Conservation (phyloP, 352 stramenopile species). For the Peronosclerospora sorghi region DNA sequence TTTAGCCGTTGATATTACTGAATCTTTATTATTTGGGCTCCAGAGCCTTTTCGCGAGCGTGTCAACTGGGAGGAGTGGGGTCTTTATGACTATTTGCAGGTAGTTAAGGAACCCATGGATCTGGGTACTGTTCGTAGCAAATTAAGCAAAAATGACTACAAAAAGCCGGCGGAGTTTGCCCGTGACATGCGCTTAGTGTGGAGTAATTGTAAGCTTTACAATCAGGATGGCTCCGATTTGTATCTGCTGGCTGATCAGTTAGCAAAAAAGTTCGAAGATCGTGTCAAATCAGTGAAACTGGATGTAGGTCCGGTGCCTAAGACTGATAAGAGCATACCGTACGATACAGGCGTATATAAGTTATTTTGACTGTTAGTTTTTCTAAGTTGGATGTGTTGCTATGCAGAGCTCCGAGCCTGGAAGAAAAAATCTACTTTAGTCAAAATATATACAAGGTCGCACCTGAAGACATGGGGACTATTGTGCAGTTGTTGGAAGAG, state of each 20-base stretch:
- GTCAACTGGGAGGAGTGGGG: slow-evolving; percentile 86
- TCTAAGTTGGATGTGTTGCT: slow-evolving; percentile 6
- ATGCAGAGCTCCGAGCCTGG: slow-evolving; percentile 52
- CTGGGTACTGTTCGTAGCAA: slow-evolving; percentile 80
- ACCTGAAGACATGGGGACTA: slow-evolving; percentile 50
- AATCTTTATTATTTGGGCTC: not conserved
- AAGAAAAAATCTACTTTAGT: slow-evolving; percentile 80
- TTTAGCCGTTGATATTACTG: not conserved
- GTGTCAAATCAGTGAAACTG: slow-evolving; percentile 72
- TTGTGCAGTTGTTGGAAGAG: slow-evolving; percentile 78
- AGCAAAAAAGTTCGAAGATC: slow-evolving; percentile 83
- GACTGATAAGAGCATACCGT: slow-evolving; percentile 61
- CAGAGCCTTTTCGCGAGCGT: slow-evolving; percentile 76
- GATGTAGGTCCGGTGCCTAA: slow-evolving; percentile 55
- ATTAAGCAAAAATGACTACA: slow-evolving; percentile 75
- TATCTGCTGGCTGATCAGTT: slow-evolving; percentile 79
- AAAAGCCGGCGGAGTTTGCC: slow-evolving; percentile 73
- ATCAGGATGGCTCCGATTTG: slow-evolving; percentile 82
- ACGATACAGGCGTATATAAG: slow-evolving; percentile 3
- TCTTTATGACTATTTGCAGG: slow-evolving; percentile 85
- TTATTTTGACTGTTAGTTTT: not conserved
- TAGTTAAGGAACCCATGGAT: slow-evolving; percentile 89
- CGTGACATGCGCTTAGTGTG: slow-evolving; percentile 78
- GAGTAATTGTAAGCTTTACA: slow-evolving; percentile 84
- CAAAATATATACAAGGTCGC: slow-evolving; percentile 86